Evolutionary conservation across 169 alveolate genomes (phyloP), one percentile per base, ranked within the genome.

Genomic region (Plasmodium malariae): DNA sequence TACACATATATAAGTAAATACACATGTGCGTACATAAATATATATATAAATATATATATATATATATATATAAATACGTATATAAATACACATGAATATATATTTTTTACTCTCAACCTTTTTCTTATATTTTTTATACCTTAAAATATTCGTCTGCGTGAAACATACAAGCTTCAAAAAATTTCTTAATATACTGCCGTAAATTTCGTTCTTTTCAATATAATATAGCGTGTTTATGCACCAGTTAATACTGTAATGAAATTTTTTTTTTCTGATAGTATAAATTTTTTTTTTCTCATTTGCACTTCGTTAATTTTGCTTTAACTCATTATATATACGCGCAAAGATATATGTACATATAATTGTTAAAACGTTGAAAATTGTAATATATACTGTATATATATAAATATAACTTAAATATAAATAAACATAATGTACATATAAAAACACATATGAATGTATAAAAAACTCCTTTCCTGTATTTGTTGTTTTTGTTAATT

Each of bases 181-280:
- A 28, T 5, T 60, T 74, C 19, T 19, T 57, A 30, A 24, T 40
- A 48, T 74, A 37, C 37, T 63, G 36, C 63, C 57, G 43, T 65
- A 65, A 65, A n/a, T 36, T 11, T 63, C 21, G 65, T 74, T 74
- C 43, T 55, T 60, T 63, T 36, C n/a, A 43, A 17, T 5, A 45
- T 36, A 68, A 17, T 55, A 51, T 62, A 37, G 45, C 60, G 67
- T 60, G 57, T 59, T 74, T 74, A 67, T 74, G 88, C 88, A 74
- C 88, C 74, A 74, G 59, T 19, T 45, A 30, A 19, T 55, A 74
- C 40, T 30, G 26, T n/a, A 55, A 45, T 40, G n/a, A 17, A n/a
- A 32, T 68, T n/a, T 67, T 67, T 24, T 36, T 68, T 68, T 40
- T 40, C 26, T 43, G 26, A 28, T 68, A 36, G 28, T n/a, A n/a